Evolutionary conservation across 805 yeast species (phyloP).

Genomic region (Kurtzmaniella fragi): DNA sequence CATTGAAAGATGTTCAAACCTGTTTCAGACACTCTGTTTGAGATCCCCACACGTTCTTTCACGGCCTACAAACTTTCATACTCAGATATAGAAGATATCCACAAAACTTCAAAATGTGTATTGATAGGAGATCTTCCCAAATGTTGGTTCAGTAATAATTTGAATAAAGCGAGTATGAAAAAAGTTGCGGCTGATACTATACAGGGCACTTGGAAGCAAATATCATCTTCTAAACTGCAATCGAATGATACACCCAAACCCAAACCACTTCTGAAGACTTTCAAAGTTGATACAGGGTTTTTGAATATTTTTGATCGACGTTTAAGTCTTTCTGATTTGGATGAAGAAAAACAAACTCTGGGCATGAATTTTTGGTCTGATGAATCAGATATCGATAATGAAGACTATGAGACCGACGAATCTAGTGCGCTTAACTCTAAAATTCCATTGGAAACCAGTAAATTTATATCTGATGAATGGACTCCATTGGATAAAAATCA

Average conservation of each 20-base stretch:
- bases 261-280: constrained; percentile 27
- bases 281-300: constrained; percentile 10
- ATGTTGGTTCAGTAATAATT: constrained; percentile 52
- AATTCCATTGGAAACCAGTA: too few relatives aligned
- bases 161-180: too few relatives aligned
- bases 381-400: too few relatives aligned
- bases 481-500: too few relatives aligned
- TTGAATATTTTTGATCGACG: constrained; percentile 10
- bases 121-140: constrained; percentile 58
- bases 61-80: constrained; percentile 57
- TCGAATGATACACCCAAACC: too few relatives aligned
- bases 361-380: not conserved
- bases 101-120: constrained; percentile 42
- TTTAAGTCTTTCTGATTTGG: constrained; percentile 5
- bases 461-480: too few relatives aligned
- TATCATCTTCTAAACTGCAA: too few relatives aligned
- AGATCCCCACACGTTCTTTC: constrained; percentile 50
- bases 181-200: too few relatives aligned
- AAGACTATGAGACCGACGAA: too few relatives aligned
- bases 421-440: too few relatives aligned
- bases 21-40: constrained; percentile 7
- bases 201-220: too few relatives aligned
- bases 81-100: constrained; percentile 43
- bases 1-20: too few relatives aligned
- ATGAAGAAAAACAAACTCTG: not conserved